Base-by-base conservation (phyloP, 2,329 filamentous ascomycete genomes). In the Aspergillus texensis region DNA sequence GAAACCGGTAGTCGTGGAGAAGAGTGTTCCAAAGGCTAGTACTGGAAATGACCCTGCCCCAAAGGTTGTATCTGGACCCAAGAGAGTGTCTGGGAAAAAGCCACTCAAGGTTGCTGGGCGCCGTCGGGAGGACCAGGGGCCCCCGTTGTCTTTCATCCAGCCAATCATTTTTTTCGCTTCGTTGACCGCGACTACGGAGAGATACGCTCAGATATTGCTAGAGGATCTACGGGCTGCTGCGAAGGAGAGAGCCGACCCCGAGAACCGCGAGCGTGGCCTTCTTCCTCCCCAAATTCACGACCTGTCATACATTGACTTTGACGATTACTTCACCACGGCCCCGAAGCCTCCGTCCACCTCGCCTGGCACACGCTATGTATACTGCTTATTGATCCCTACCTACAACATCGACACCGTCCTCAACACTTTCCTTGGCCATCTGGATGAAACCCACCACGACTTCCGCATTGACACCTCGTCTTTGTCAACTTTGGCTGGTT, bases 391-490 rank as follows among this genome's bases (percentile, higher is more conserved):
- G 43, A 79, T 97, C 4, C 95, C 94, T 0, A 94, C 91, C 67
- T 98, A 97, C 82, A 96, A 98, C 74, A 97, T 97, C 72, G 94
- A 97, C 73, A 94, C 92, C 9, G 91, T 96, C 68, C 88, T 97
- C 69, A 91, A 94, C 73, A 94, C 88, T 19, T 94, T 98, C 75
- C 82, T 98, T 28, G 89, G 92, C 67, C 93, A 97, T 75, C 81
- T 99, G 6, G 85, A 91, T 74, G 94, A 99, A 76, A 98, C 94
- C 0, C 94, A 98, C 75, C 89, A 98, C 79, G 95, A 99, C 77
- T 98, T 98, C 82, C 88, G 94, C 62, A 96, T 99, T 68, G 94
- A 98, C 71, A 97, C 93, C 0, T 90, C 91, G 0, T 91, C 95
- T 0, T 79, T 99, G 54, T 89, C 90, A 0, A 81, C 84, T 1